These are phyloP conservation scores for Eimeria brunetti DNA, from an alignment of 169 alveolate genomes.

Conservation along the genomic window DNA sequence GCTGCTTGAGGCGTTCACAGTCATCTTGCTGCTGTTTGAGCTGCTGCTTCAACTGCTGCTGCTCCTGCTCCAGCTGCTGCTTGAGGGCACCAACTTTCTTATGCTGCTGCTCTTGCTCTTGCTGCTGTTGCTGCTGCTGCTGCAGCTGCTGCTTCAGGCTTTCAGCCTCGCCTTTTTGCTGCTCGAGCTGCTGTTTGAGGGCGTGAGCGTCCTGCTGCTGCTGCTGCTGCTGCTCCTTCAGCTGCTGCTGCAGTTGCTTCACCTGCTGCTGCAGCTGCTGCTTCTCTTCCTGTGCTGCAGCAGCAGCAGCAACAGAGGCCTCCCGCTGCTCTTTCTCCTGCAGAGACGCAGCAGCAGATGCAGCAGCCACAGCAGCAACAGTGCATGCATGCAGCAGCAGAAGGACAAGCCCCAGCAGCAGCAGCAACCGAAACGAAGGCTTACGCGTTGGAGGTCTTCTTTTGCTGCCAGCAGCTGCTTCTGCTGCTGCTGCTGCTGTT, in stretches of 20 bases:
- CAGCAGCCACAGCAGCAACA: conserved; percentile 26
- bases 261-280: conserved; percentile 20
- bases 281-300: conserved; percentile 37
- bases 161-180: neutral
- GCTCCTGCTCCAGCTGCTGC: conserved; percentile 16
- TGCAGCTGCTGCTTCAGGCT: neutral
- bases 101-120: conserved; percentile 3
- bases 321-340: conserved; percentile 55
- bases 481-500: conserved; percentile 42
- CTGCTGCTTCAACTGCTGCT: conserved; percentile 7
- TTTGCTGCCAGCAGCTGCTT: neutral
- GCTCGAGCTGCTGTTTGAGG: neutral
- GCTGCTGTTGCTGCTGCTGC: conserved; percentile 11
- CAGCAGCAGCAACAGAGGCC: conserved; percentile 54
- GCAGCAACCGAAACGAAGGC: neutral
- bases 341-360: neutral
- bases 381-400: neutral
- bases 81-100: neutral
- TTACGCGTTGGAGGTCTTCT: neutral
- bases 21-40: neutral
- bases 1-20: too few species aligned
- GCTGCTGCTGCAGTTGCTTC: conserved; percentile 23
- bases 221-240: conserved; percentile 12
- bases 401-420: neutral
- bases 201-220: neutral